Conservation (phyloP, 31 red algal genomes). For the Bonnemaisonia californica region DNA sequence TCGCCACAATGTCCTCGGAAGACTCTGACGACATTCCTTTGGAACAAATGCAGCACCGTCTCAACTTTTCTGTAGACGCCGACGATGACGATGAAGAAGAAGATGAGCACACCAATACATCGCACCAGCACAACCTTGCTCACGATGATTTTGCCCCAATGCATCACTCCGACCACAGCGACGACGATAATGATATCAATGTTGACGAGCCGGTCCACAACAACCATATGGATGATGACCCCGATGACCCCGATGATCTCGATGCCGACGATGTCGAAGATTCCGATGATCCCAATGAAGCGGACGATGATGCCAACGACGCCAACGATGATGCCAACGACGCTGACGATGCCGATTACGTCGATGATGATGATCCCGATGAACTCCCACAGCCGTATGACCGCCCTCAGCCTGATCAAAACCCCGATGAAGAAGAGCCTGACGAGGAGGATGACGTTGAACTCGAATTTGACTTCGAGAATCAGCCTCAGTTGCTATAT, state of each 20-base stretch:
- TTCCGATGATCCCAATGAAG: constrained; percentile 25
- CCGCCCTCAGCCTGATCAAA: background rate
- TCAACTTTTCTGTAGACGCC: background rate
- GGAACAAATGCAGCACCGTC: background rate
- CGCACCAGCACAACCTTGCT: no score
- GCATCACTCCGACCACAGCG: background rate
- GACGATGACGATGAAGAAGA: constrained; percentile 42
- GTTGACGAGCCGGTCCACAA: no score
- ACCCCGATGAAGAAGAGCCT: constrained; percentile 9
- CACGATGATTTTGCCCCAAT: no score
- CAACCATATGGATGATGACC: no score
- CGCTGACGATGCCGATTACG: background rate
- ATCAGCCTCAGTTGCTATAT: background rate
- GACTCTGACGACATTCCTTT: background rate
- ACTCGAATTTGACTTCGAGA: background rate
- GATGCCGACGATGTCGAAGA: constrained; percentile 41
- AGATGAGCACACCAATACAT: no score
- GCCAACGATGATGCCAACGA: background rate
- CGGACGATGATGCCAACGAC: constrained; percentile 1
- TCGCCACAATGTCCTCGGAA: background rate
- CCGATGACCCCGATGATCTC: constrained; percentile 12
- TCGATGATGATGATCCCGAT: constrained; percentile 11
- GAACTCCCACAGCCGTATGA: background rate
- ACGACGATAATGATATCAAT: background rate
- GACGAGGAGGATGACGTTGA: constrained; percentile 35